Evolutionary conservation across 78 protist species (phyloP), one percentile per base, ranked within the genome.

Genomic region (Creolimax fragrantissima): DNA sequence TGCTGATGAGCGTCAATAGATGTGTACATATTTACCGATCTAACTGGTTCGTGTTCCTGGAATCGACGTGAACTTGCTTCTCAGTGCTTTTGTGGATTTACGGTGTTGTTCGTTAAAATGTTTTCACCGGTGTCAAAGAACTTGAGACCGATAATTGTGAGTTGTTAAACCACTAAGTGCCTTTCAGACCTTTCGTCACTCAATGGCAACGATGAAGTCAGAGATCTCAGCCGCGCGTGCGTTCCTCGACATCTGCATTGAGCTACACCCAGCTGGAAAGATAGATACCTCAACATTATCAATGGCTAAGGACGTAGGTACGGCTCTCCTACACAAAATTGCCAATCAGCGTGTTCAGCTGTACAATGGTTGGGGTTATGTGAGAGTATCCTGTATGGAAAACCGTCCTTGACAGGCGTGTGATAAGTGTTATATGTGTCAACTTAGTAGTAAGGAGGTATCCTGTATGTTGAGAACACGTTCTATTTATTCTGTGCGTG

Each of bases 341-440:
- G 89, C 92, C 81, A 83, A 93, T 81, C 81, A 67, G 11, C 43
- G 94, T 85, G 66, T 93, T n/a, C 94, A 93, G 81, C 74, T 93
- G 44, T 92, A 93, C 83, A 92, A 92, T 35, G 94, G 94, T 3
- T 88, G 83, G 44, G 94, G 94, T 6, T 93, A 41, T 89, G 89
- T 93, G 94, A 43, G 94, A 92, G 86, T 93, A 93, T 90, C 35
- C 41, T 3, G 92, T 43, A 17, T 91, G 91, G 58, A 88, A 89
- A 58, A 90, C 42, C 24, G 88, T 6, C 89, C 44, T 24, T 35
- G 94, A 93, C 11, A 92, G 91, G 1, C 90, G 94, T 11, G 94
- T 93, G 36, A n/a, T n/a, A n/a, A n/a, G n/a, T n/a, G n/a, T n/a
- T n/a, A n/a, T n/a, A n/a, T n/a, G n/a, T n/a, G n/a, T n/a, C n/a